Percentiles rank a stretch among this genome's conserved stretches.
phyloP scores from a whole-genome alignment of 2,329 filamentous ascomycete genomes.

The Aspergillus sp. region DNA sequence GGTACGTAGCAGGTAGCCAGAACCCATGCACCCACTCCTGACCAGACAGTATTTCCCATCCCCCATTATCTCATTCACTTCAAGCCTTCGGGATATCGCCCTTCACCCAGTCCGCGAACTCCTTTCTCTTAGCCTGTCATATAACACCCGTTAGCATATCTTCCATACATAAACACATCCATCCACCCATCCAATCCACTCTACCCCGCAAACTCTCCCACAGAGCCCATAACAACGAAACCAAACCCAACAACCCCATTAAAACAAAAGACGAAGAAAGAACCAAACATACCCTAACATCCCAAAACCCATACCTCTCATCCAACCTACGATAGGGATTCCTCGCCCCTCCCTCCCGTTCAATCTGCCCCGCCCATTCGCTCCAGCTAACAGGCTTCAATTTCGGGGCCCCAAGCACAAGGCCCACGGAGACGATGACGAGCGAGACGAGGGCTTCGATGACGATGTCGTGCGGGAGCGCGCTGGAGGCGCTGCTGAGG shows the following conservation, averaged over 20 bases:
- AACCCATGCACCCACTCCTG: too few species aligned
- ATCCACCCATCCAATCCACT: too few species aligned
- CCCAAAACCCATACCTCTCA: constrained; percentile 78
- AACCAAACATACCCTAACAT: constrained; percentile 67
- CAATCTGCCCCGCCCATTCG: constrained; percentile 70
- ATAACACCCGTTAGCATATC: constrained; percentile 11
- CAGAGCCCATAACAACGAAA: too few species aligned
- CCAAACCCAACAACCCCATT: neutral
- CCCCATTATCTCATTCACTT: constrained; percentile 3
- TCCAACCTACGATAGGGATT: constrained; percentile 82
- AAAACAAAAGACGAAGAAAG: neutral
- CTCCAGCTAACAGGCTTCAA: constrained; percentile 87
- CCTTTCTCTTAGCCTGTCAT: constrained; percentile 61
- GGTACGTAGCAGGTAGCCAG: neutral
- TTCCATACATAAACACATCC: neutral
- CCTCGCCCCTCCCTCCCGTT: constrained; percentile 65
- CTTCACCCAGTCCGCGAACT: constrained; percentile 74
- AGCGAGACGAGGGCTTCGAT: constrained; percentile 82
- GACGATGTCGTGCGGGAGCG: constrained; percentile 79
- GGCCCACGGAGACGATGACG: constrained; percentile 75
- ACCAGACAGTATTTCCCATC: too few species aligned
- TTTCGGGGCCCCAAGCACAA: constrained; percentile 74
- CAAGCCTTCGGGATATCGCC: constrained; percentile 35
- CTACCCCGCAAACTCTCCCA: too few species aligned
- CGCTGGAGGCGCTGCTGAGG: constrained; percentile 42